Evolutionary conservation across 345 rosid species (phyloP), one percentile per base, ranked within the genome.

Genomic region (Gossypium turneri): DNA sequence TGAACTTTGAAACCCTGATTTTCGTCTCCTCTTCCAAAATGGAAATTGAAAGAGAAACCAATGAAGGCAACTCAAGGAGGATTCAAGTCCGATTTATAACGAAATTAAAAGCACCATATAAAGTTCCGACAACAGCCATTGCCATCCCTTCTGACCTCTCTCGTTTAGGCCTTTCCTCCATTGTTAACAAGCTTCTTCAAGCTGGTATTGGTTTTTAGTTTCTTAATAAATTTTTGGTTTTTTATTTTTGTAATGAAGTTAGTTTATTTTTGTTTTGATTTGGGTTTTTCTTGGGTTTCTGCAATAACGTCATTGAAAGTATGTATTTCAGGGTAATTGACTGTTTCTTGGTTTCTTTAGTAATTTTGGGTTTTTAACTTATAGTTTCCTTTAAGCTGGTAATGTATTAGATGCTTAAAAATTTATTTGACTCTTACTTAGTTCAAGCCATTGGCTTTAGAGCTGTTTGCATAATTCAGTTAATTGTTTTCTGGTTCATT

Each of bases 31-130:
- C 9, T 27, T 34, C 2, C 41, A 13, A 73, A 69, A 87, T 81
- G 86, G 82, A 76, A 10, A 72, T 74, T 56, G 83, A 84, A n/a
- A 34, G 63, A 8, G 86, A 85, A n/a, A 50, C 41, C 7, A 80
- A 77, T 50, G 88, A 83, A 53, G 86, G 70, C 19, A 69, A 44
- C 20, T 83, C 85, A 12, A 82, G 86, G 82, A 84, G 84, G 67
- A 72, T 93, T 57, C 97, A 91, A 69, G 98, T 87, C n/a, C 89
- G 94, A 63, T 93, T 96, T 79, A 80, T 92, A 12, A 96, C 99
- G 34, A 92, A 91, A 85, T 87, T 96, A 43, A 79, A 90, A 52
- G 70, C 84, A 53, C 90, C 92, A 0, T 85, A 73, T 67, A 89
- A 82, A 84, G 89, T 67, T 27, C 91, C 97, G 19, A 67, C 82